phyloP scores from a whole-genome alignment of 768 basidiomycete species.

The Panaeolus cyanescens region DNA sequence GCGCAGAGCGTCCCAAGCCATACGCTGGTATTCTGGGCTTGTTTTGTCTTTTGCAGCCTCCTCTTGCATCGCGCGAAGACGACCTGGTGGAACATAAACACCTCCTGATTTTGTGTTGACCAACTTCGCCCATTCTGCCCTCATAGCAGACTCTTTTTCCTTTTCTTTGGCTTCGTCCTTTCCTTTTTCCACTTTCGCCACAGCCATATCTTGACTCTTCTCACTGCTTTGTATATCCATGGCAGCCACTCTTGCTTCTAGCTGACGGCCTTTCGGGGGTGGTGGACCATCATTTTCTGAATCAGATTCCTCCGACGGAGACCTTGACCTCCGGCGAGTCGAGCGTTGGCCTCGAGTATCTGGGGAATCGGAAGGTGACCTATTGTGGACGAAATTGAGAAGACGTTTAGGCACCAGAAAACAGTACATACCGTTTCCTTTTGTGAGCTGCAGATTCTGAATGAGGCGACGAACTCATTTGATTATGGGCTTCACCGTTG shows the following conservation, averaged over 20 bases:
- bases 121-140: slow-evolving; percentile 90
- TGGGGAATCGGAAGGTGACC: slow-evolving; percentile 52
- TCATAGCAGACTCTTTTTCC: slow-evolving; percentile 61
- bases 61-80: slow-evolving; percentile 86
- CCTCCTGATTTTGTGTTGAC: slow-evolving; percentile 84
- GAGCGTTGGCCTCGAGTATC: slow-evolving; percentile 42
- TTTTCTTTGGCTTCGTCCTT: slow-evolving; percentile 35
- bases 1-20: slow-evolving; percentile 97
- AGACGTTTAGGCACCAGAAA: too few relatives aligned
- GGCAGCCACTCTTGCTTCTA: slow-evolving; percentile 69
- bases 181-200: slow-evolving; percentile 47
- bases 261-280: slow-evolving; percentile 78
- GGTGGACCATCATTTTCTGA: slow-evolving; percentile 63
- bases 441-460: slow-evolving; percentile 35
- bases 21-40: slow-evolving; percentile 87
- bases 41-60: slow-evolving; percentile 82
- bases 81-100: slow-evolving; percentile 95
- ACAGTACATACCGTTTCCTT: slow-evolving; percentile 45
- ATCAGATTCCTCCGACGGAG: slow-evolving; percentile 33
- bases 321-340: slow-evolving; percentile 46
- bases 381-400: slow-evolving; percentile 21
- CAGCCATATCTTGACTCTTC: slow-evolving; percentile 26
- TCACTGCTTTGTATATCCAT: slow-evolving; percentile 64
- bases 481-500: slow-evolving; percentile 10
- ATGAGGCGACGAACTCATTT: slow-evolving; percentile 20